These are phyloP conservation scores for Gossypium mustelinum DNA, from an alignment of 345 rosid species.

Conservation along the genomic window DNA sequence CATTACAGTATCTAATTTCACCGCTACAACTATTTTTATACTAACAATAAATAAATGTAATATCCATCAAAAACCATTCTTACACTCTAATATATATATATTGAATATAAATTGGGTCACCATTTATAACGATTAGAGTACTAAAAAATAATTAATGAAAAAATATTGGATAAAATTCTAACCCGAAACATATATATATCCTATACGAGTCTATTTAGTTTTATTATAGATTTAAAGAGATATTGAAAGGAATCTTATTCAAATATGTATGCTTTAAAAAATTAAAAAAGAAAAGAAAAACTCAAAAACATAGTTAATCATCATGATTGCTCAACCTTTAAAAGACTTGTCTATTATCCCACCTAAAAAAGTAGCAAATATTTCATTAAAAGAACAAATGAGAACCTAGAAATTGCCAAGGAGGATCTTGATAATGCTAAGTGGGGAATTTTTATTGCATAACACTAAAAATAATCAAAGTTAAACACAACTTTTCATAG, in stretches of 20 bases:
- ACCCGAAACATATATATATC: no score
- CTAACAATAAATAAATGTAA: accelerated
- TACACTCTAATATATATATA: no score
- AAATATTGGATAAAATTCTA: no score
- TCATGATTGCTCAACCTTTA: constrained; percentile 24
- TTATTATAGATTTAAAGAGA: no score
- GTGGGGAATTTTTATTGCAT: constrained; percentile 34
- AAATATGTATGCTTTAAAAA: neutral
- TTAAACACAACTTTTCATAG: constrained; percentile 19
- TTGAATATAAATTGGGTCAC: no score
- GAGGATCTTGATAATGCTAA: constrained; percentile 21
- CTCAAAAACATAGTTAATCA: neutral
- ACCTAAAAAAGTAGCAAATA: constrained; percentile 1
- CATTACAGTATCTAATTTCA: accelerated
- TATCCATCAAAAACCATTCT: accelerated
- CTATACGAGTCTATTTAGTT: no score
- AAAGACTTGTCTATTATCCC: constrained; percentile 27
- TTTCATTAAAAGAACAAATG: constrained; percentile 11
- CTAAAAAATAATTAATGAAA: no score
- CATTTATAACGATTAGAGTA: no score
- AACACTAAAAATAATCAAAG: constrained; percentile 13
- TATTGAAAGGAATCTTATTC: no score
- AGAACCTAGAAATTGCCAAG: constrained; percentile 11
- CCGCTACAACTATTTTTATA: accelerated
- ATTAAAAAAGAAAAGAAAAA: neutral